Conservation (phyloP, 176 grass and related monocot genomes). For the Zea luxurians region DNA sequence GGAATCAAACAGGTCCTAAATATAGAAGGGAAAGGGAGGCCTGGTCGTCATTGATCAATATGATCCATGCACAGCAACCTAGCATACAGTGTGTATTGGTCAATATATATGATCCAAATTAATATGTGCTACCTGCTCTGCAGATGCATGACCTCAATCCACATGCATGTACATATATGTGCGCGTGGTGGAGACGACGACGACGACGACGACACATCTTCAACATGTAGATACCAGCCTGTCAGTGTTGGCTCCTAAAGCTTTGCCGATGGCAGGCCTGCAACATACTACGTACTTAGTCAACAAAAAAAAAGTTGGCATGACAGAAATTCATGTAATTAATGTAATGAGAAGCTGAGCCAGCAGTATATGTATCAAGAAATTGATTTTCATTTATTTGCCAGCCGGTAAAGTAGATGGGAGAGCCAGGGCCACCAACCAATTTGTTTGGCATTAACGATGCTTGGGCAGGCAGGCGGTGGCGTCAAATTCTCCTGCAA, state of each 20-base stretch:
- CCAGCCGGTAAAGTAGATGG: constrained; percentile 1
- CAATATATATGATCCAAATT: too few species aligned
- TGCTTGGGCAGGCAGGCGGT: constrained; percentile 76
- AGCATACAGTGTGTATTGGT: too few species aligned
- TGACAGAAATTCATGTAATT: not conserved
- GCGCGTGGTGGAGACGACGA: not conserved
- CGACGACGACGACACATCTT: not conserved
- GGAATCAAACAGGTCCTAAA: too few species aligned
- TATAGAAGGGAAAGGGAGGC: too few species aligned
- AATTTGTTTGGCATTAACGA: constrained; percentile 83
- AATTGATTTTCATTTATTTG: not conserved
- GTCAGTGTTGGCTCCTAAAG: constrained; percentile 34
- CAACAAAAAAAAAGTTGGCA: not conserved
- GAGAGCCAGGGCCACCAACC: constrained; percentile 39
- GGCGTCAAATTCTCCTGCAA: constrained; percentile 58
- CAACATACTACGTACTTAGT: not conserved
- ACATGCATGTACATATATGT: not conserved
- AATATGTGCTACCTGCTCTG: not conserved
- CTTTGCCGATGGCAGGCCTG: constrained; percentile 65
- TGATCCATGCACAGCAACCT: too few species aligned
- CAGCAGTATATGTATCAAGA: not conserved
- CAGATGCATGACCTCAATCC: not conserved
- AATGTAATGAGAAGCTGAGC: not conserved
- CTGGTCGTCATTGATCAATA: too few species aligned
- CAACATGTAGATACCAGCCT: not conserved